Evolutionary conservation across 2,329 filamentous ascomycete species (phyloP), one percentile per base, ranked within the genome.

Genomic region (Mycosphaerella sp.): DNA sequence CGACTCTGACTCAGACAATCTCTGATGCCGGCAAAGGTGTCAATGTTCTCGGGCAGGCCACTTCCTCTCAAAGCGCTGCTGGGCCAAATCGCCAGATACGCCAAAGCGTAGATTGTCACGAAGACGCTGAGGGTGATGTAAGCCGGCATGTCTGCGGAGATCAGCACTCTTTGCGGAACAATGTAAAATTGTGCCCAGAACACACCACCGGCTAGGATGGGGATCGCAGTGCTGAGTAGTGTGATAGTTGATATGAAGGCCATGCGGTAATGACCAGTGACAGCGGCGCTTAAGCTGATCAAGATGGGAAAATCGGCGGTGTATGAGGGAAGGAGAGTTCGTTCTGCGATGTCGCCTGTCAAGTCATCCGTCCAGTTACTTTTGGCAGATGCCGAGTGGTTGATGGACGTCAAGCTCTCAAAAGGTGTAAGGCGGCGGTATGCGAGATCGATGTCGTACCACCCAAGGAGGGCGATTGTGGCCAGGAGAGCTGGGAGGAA

Each of bases 1-100:
- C 85, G 84, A 42, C 84, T 84, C 61, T 85, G 84, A 55, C 87
- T 83, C 41, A 92, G 76, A 67, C 92, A 91, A 65, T 83, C 85
- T 62, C 95, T 79, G 21, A 91, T 76, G 67, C 91, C 89, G 1
- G 87, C 86, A 14, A 95, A 76, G 45, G 80, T 88, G 56, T 78
- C 80, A 72, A 5, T 80, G 50, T 48, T 63, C 70, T 41, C 80
- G n/a, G 82, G 61, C 9, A 84, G 75, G 71, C 87, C 92, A 23
- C 91, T 70, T 47, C 52, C 53, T 46, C 55, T 54, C 29, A 58
- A 55, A 12, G 48, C 51, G 36, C 39, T 46, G 23, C 82, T 75
- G 3, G 89, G 80, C 65, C 93, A 81, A 42, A 80, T 80, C 48
- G 91, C n/a, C 88, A 85, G 80, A 67, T 54, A 92, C 75, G 10